Base-by-base conservation (phyloP, 225 moss, liverwort and hornwort species). In the Physcomitrium patens region DNA sequence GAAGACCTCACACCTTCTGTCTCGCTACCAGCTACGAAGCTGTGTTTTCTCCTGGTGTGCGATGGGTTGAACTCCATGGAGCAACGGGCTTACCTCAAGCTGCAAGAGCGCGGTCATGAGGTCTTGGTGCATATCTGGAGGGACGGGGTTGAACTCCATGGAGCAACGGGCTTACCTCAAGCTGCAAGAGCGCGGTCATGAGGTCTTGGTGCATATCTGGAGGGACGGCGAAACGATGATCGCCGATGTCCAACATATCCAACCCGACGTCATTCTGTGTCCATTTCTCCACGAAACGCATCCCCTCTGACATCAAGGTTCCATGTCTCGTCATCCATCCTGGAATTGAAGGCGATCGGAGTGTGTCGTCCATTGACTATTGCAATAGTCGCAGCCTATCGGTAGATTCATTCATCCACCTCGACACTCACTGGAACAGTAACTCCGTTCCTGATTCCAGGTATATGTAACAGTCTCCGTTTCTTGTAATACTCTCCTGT, bases 271-370 rank as follows among this genome's bases (percentile, higher is more conserved):
- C 0, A 79, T 90, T 22, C 10, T 90, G 18, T 90, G 90, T 37
- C 90, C 90, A 0, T 88, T 79, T 47, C 85, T 90, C n/a, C 3
- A 90, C 90, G 0, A 90, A 90, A 52, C 74, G 80, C 10, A 77
- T 90, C 61, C 90, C 88, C 0, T 6, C 55, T 0, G 67, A 7
- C 0, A 57, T 90, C 22, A 88, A 83, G 31, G 83, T 86, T 27
- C 90, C 90, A 3, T 90, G 90, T 20, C 41, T 90, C 58, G 73
- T 88, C 12, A 19, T 90, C 51, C 90, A 90, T 71, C 90, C 90
- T 0, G 90, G 90, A 0, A 81, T 85, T 8, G 88, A 90, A 62
- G 90, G 90, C 46, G 90, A 90, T 41, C 90, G 90, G 7, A 88
- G 90, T 27, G 88, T 88, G 87, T 83, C 83, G 3, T 85, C 87